Conservation (phyloP, 768 basidiomycete genomes). For the Gyrodon lividus region DNA sequence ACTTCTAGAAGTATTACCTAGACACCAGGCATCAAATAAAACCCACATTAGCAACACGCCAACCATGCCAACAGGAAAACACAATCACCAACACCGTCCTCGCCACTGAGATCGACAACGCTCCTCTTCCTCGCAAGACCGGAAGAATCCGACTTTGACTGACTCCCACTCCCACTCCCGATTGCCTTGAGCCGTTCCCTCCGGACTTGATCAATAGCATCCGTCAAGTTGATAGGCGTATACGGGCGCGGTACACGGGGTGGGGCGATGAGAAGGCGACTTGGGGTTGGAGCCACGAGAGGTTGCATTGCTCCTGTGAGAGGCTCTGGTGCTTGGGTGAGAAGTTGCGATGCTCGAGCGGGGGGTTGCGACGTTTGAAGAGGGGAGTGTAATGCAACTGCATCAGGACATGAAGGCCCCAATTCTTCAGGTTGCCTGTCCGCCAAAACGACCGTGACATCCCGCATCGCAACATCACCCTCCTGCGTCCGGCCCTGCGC, state of each 20-base stretch:
- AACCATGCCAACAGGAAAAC: too few relatives aligned
- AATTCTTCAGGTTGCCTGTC: background rate
- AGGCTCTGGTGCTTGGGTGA: background rate
- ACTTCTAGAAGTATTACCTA: background rate
- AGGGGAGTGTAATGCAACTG: too few relatives aligned
- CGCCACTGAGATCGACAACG: background rate
- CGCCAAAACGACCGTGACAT: background rate
- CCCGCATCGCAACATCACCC: slow-evolving; percentile 9
- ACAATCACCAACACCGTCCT: background rate
- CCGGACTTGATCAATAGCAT: slow-evolving; percentile 23
- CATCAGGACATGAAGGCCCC: background rate
- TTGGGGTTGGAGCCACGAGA: background rate
- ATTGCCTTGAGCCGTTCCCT: background rate
- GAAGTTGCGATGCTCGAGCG: too few relatives aligned
- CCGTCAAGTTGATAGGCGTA: slow-evolving; percentile 18
- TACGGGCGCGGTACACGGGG: slow-evolving; percentile 19
- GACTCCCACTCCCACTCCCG: background rate
- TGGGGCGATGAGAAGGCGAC: slow-evolving; percentile 19
- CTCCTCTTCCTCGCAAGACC: background rate
- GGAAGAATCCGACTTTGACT: background rate
- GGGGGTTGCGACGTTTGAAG: too few relatives aligned
- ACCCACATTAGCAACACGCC: too few relatives aligned
- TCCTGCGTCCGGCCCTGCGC: background rate
- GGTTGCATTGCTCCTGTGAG: slow-evolving; percentile 4
- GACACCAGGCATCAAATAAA: background rate